Conservation (phyloP, 371 early-diverging fungal species). For the Rhizopus arrhizus region DNA sequence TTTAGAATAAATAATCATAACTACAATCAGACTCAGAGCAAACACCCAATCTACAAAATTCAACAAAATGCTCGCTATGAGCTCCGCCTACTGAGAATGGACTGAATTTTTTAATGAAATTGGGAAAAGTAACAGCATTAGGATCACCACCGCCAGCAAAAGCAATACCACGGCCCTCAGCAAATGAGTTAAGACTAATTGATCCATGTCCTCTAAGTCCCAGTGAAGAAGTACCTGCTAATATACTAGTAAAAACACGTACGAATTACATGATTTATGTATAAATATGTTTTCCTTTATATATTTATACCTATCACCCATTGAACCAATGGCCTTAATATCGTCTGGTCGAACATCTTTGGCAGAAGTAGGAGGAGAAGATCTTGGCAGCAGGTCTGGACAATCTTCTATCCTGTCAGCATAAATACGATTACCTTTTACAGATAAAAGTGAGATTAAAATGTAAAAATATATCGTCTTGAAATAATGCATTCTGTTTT, state of each 20-base stretch:
- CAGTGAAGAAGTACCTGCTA: conserved; percentile 18
- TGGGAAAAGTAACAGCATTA: conserved; percentile 34
- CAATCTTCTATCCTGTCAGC: conserved; percentile 18
- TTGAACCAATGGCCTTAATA: conserved; percentile 19
- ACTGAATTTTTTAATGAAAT: conserved; percentile 35
- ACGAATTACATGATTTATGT: background rate
- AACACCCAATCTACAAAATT: conserved; percentile 18
- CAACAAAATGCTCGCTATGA: conserved; percentile 30
- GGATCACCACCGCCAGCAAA: conserved; percentile 43
- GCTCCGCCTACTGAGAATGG: conserved; percentile 31
- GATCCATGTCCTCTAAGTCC: background rate
- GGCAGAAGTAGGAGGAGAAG: conserved; percentile 7
- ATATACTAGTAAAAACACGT: conserved; percentile 10
- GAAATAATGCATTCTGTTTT: too few species aligned
- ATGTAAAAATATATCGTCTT: background rate
- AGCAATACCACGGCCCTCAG: conserved; percentile 40
- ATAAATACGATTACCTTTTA: background rate
- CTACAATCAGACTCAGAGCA: conserved; percentile 5
- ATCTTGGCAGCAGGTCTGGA: conserved; percentile 11
- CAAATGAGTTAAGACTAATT: conserved; percentile 5
- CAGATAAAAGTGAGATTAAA: background rate
- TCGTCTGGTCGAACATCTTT: conserved; percentile 20
- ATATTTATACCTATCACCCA: conserved; percentile 24
- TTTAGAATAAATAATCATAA: background rate
- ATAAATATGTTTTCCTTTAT: background rate